A percentile compares a stretch with the other conserved stretches of the same genome.
Conservation (phyloP, 2,329 filamentous ascomycete species). For the Colletotrichum tanaceti region DNA sequence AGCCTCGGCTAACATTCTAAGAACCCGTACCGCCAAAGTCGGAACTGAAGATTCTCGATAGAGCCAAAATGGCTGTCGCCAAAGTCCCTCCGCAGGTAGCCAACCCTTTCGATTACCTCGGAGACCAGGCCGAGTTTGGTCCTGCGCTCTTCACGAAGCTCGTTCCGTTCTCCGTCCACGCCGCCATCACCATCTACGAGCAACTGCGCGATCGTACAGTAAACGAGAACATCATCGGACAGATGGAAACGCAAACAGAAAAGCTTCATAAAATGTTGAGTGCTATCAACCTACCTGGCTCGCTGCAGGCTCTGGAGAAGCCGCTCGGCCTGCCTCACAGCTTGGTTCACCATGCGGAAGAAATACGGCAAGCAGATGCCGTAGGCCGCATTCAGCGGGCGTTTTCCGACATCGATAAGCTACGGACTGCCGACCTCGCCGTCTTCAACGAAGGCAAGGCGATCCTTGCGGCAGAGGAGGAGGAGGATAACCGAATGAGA, state of each 20-base stretch:
- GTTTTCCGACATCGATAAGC: slow-evolving; percentile 88
- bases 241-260: slow-evolving; percentile 84
- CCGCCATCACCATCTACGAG: slow-evolving; percentile 95
- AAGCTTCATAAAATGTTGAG: slow-evolving; percentile 82
- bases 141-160: slow-evolving; percentile 88
- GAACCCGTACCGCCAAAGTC: slow-evolving; percentile 86
- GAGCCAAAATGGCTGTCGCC: slow-evolving; percentile 87
- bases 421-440: slow-evolving; percentile 82
- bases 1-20: slow-evolving; percentile 51
- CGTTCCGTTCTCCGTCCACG: slow-evolving; percentile 94
- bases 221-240: slow-evolving; percentile 86
- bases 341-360: slow-evolving; percentile 89
- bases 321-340: slow-evolving; percentile 89
- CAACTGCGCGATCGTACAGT: slow-evolving; percentile 91
- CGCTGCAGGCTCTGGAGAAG: slow-evolving; percentile 93
- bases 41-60: slow-evolving; percentile 85
- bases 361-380: slow-evolving; percentile 91
- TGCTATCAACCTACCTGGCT: slow-evolving; percentile 89
- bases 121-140: slow-evolving; percentile 83
- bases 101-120: slow-evolving; percentile 82
- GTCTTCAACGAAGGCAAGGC: slow-evolving; percentile 87
- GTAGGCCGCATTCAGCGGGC: slow-evolving; percentile 80
- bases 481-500: slow-evolving; percentile 82
- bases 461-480: slow-evolving; percentile 80
- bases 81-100: slow-evolving; percentile 85